phyloP scores from a whole-genome alignment of 352 stramenopile species.

The Globisporangium recalcitrans region DNA sequence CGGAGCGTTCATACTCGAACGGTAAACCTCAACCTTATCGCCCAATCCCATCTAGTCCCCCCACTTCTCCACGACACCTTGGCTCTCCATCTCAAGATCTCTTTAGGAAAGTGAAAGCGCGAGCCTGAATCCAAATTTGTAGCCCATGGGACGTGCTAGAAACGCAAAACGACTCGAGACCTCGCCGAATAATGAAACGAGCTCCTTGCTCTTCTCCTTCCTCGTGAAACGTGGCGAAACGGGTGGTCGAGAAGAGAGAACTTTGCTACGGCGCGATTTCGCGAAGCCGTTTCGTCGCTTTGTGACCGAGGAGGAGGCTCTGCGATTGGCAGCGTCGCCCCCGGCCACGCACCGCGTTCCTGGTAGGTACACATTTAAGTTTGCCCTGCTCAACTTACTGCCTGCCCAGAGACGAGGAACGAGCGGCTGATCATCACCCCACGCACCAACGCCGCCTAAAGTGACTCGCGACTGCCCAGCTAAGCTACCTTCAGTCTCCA shows the following conservation, averaged over 20 bases:
- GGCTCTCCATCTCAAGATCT: background rate
- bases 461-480: background rate
- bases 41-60: background rate
- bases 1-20: background rate
- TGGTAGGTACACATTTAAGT: slow-evolving; percentile 3
- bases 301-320: background rate
- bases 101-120: background rate
- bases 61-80: background rate
- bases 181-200: too few relatives aligned
- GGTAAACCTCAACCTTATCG: background rate
- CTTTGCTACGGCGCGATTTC: background rate
- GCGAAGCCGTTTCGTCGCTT: background rate
- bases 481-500: background rate
- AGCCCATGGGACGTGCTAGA: background rate
- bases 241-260: background rate
- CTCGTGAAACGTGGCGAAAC: slow-evolving; percentile 5
- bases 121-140: background rate
- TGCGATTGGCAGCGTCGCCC: background rate
- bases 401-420: background rate
- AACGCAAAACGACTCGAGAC: background rate
- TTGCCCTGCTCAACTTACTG: slow-evolving; percentile 9
- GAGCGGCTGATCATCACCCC: background rate
- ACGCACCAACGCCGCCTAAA: background rate
- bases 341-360: background rate
- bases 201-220: too few relatives aligned